Conservation (phyloP, 495 filamentous ascomycete species). For the Venustampulla echinocandica region DNA sequence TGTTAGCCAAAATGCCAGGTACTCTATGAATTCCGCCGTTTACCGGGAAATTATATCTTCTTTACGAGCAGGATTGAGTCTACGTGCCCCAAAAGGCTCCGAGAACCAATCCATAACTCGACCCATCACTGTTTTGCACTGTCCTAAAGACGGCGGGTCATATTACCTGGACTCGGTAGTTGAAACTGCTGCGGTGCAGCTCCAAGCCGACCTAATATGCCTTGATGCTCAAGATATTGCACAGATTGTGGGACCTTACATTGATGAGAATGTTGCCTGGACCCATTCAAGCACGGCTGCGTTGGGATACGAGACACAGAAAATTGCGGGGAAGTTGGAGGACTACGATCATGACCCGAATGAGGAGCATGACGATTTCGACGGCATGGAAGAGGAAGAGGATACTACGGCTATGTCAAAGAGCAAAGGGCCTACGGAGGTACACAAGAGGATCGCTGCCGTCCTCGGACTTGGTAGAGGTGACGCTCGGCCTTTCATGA, state of each 20-base stretch:
- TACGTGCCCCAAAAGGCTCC: constrained; percentile 15
- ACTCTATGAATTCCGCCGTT: constrained; percentile 16
- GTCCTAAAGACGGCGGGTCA: constrained; percentile 49
- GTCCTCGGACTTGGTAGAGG: background rate
- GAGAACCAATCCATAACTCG: constrained; percentile 3
- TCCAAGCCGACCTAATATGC: constrained; percentile 67
- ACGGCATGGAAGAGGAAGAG: background rate
- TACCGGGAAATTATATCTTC: constrained; percentile 19
- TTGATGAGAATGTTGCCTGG: constrained; percentile 51
- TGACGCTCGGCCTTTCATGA: background rate
- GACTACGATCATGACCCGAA: constrained; percentile 22
- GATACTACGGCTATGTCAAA: background rate
- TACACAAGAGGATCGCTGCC: background rate
- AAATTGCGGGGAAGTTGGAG: constrained; percentile 19
- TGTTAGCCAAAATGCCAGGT: constrained; percentile 7
- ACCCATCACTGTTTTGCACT: constrained; percentile 44
- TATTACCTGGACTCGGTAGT: constrained; percentile 51
- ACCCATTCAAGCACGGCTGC: constrained; percentile 36
- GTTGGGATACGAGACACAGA: constrained; percentile 52
- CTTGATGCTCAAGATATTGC: constrained; percentile 76
- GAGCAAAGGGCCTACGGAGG: background rate
- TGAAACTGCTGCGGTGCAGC: constrained; percentile 45
- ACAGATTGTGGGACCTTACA: constrained; percentile 62
- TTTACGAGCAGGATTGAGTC: constrained; percentile 11
- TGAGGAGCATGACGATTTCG: background rate